A percentile compares a stretch with the other conserved stretches of the same genome.
These are phyloP conservation scores for Rhynchosporium graminicola DNA, from an alignment of 2,329 filamentous ascomycete species.

Conservation along the genomic window DNA sequence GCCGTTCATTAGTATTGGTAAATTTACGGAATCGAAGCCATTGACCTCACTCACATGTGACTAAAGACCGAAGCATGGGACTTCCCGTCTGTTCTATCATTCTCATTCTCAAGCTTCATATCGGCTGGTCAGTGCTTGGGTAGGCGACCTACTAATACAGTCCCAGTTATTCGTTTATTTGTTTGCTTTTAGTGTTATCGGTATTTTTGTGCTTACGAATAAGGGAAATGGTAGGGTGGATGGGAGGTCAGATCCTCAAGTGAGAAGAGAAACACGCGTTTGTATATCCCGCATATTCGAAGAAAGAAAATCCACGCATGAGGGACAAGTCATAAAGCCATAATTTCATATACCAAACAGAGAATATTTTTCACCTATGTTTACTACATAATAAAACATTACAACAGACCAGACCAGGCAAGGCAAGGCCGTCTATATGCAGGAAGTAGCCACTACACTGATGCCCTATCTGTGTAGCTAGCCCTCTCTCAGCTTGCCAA, in stretches of 20 bases:
- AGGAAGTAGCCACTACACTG: background rate
- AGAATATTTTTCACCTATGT: background rate
- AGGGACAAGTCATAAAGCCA: no score
- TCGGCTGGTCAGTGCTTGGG: slow-evolving; percentile 16
- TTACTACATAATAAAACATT: background rate
- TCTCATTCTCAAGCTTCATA: slow-evolving; percentile 9
- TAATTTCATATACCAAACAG: no score
- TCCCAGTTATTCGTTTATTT: slow-evolving; percentile 15
- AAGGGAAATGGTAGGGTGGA: background rate
- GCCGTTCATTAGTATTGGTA: no score
- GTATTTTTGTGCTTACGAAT: background rate
- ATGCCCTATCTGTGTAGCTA: background rate
- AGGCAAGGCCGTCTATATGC: background rate
- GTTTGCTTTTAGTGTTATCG: background rate
- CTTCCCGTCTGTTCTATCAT: slow-evolving; percentile 18
- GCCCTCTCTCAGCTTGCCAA: background rate
- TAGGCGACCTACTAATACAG: slow-evolving; percentile 15
- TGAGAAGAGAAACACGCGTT: no score
- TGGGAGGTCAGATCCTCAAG: no score
- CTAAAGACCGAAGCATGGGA: slow-evolving; percentile 13
- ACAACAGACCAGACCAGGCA: background rate
- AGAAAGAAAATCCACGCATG: no score
- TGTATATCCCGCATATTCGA: no score
- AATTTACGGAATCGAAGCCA: no score
- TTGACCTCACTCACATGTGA: background rate